These are phyloP conservation scores for Collybiopsis luxurians DNA, from an alignment of 768 basidiomycete genomes.

Conservation along the genomic window DNA sequence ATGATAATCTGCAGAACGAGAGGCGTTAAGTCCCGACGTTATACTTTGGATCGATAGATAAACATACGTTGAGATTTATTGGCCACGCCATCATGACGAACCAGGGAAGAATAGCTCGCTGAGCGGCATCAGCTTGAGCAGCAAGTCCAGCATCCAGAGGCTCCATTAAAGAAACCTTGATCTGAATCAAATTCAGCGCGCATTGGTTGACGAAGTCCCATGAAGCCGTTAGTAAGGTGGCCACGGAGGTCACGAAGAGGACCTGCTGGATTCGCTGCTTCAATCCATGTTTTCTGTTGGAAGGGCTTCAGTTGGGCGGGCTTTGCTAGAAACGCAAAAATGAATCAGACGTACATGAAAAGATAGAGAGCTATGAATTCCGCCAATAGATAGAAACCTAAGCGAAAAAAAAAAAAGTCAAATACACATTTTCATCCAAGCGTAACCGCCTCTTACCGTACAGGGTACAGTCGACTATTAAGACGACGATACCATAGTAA, in stretches of 20 bases:
- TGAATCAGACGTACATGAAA: neutral
- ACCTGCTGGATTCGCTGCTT: neutral
- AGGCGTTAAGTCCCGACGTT: neutral
- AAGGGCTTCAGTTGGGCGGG: neutral
- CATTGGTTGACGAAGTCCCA: slow-evolving; percentile 6
- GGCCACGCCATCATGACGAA: slow-evolving; percentile 1
- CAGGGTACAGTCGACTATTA: slow-evolving; percentile 4
- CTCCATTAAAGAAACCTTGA: slow-evolving; percentile 5
- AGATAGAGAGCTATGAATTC: slow-evolving; percentile 1
- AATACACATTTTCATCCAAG: neutral
- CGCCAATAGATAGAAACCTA: slow-evolving; percentile 4
- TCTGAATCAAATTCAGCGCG: neutral
- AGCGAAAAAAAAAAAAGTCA: neutral
- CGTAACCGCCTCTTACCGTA: slow-evolving; percentile 3
- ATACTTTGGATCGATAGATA: too few relatives aligned
- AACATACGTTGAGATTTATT: neutral
- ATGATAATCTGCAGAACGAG: neutral
- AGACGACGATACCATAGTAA: slow-evolving; percentile 3
- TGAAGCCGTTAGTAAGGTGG: neutral
- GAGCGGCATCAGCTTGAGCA: slow-evolving; percentile 1
- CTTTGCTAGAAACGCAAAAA: neutral
- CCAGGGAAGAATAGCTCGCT: neutral
- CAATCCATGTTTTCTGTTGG: neutral
- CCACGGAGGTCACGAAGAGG: neutral
- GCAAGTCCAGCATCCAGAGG: neutral